Evolutionary conservation across 257 asterid species (phyloP), one percentile per base, ranked within the genome.

Genomic region (Solanum chmielewskii): DNA sequence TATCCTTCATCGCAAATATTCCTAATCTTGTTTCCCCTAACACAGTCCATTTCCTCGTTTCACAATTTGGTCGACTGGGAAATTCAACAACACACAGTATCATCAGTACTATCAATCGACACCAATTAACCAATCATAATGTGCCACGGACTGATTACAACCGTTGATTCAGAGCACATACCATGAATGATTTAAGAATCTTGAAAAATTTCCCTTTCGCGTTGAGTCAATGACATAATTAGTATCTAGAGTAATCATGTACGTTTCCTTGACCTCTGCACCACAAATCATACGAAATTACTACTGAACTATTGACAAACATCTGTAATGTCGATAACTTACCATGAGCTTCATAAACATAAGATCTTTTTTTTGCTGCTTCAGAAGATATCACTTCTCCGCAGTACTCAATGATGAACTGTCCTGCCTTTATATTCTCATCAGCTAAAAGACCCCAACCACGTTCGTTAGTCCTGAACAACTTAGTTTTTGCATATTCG

Each of bases 121-220:
- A 56, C 64, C 25, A 56, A 56, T 56, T 56, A 56, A 56, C 64
- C 64, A 56, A 56, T 56, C 64, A 56, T 18, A 7, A 56, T 16
- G 62, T 18, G n/a, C 62, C 62, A 52, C 62, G 11, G 62, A 52
- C n/a, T 52, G 23, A 52, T 23, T 10, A 47, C 41, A 85, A 29
- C 31, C 14, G 52, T 31, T n/a, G 64, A 83, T 84, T 62, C 59
- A 86, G 73, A 86, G 69, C 76, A 88, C 93, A 91, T 91, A 95
- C 99, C 99, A 96, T 5, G 99, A 95, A 92, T 96, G 99, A 88
- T 96, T 96, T 87, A 96, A 93, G 84, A 96, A 96, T 89, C 98
- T 94, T 15, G 99, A 98, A 56, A 96, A 89, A 92, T 93, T 94
- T 87, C 99, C 98, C 91, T 93, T 96, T 87, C 89, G 92, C 42